Evolutionary conservation across 2,329 filamentous ascomycete genomes (phyloP).

Genomic region (Cladosporium sp.): DNA sequence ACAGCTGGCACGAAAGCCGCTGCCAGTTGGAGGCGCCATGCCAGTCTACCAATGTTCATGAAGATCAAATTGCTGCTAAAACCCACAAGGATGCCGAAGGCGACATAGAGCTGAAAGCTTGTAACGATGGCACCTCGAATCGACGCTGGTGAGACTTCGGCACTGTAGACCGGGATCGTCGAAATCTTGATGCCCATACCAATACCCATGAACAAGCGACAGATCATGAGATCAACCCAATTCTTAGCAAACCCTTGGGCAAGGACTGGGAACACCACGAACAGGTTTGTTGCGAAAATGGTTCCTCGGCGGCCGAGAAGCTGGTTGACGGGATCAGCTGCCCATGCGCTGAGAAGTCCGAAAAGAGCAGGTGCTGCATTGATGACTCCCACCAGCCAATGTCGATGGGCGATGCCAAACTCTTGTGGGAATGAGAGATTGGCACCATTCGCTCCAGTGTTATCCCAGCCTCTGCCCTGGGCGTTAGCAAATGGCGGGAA

Average conservation of each 20-base stretch:
- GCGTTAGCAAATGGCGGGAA: neutral
- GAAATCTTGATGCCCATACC: slow-evolving; percentile 41
- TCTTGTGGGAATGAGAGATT: slow-evolving; percentile 52
- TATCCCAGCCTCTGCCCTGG: slow-evolving; percentile 13
- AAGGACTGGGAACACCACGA: slow-evolving; percentile 57
- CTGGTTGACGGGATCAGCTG: slow-evolving; percentile 51
- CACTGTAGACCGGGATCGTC: slow-evolving; percentile 43
- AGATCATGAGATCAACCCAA: slow-evolving; percentile 70
- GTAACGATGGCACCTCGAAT: slow-evolving; percentile 39
- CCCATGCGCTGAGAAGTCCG: slow-evolving; percentile 40
- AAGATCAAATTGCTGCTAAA: slow-evolving; percentile 60
- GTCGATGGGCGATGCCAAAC: slow-evolving; percentile 27
- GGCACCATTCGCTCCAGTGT: slow-evolving; percentile 49
- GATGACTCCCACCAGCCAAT: slow-evolving; percentile 9
- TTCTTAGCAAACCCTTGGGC: slow-evolving; percentile 60
- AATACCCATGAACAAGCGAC: slow-evolving; percentile 70
- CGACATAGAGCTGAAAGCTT: slow-evolving; percentile 33
- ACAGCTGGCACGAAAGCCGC: slow-evolving; percentile 66
- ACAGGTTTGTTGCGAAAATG: slow-evolving; percentile 38
- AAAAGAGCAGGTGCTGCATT: slow-evolving; percentile 8
- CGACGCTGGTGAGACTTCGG: slow-evolving; percentile 47
- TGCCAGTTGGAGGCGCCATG: slow-evolving; percentile 63
- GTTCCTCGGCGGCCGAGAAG: slow-evolving; percentile 37
- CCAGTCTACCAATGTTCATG: slow-evolving; percentile 54
- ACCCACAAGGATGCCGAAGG: slow-evolving; percentile 65